Evolutionary conservation across 345 rosid species (phyloP).

Genomic region (Limnanthes douglasii): DNA sequence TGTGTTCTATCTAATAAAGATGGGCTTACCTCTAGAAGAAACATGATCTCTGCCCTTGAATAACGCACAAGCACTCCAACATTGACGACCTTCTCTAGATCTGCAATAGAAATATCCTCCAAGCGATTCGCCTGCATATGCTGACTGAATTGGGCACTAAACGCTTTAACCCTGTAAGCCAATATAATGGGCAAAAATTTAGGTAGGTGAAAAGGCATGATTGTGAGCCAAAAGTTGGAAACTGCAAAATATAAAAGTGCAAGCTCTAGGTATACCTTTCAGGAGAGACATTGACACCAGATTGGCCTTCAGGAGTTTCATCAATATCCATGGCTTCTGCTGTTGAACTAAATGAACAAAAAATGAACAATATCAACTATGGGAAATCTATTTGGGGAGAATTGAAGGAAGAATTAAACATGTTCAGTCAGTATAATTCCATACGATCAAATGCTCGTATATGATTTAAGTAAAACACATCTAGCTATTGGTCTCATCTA

Average conservation of each 20-base stretch:
- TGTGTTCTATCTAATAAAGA: background rate
- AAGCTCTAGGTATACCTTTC: constrained; percentile 33
- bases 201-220: background rate
- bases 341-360: constrained; percentile 15
- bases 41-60: constrained; percentile 55
- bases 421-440: no score
- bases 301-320: constrained; percentile 34
- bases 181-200: background rate
- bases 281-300: constrained; percentile 25
- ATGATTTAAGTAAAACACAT: background rate
- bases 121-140: constrained; percentile 66
- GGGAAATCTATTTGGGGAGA: no score
- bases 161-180: constrained; percentile 50
- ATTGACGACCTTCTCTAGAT: constrained; percentile 54
- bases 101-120: constrained; percentile 55
- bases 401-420: no score
- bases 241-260: background rate
- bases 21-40: constrained; percentile 50
- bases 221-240: background rate
- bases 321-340: constrained; percentile 80
- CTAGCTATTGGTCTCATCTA: background rate
- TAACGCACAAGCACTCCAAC: constrained; percentile 29
- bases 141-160: constrained; percentile 58
- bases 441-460: no score
- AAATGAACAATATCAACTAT: background rate